These are phyloP conservation scores for Lasiodiplodia gonubiensis DNA, from an alignment of 2,329 filamentous ascomycete species.

Conservation along the genomic window DNA sequence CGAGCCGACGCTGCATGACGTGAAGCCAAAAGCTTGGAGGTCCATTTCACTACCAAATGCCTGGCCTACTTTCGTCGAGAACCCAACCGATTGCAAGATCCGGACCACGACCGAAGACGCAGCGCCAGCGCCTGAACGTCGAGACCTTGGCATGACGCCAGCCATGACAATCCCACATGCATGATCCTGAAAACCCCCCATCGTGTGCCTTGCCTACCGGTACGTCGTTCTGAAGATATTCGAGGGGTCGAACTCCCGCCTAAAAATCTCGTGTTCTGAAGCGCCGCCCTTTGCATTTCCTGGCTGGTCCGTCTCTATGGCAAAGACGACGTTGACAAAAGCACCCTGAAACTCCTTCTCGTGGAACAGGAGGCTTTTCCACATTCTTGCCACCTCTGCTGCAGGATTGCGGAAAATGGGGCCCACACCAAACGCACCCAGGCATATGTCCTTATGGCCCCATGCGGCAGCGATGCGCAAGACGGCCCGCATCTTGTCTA, in stretches of 20 bases:
- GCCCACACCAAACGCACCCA: slow-evolving; percentile 53
- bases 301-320: slow-evolving; percentile 47
- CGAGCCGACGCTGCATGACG: slow-evolving; percentile 19
- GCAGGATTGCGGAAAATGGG: slow-evolving; percentile 54
- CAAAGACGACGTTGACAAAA: slow-evolving; percentile 54
- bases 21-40: slow-evolving; percentile 24
- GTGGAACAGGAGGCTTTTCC: slow-evolving; percentile 50
- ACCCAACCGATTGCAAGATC: slow-evolving; percentile 11
- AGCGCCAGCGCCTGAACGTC: slow-evolving; percentile 22
- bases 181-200: not conserved
- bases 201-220: slow-evolving; percentile 30
- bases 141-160: slow-evolving; percentile 19
- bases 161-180: not conserved
- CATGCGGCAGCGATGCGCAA: slow-evolving; percentile 67
- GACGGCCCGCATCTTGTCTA: slow-evolving; percentile 73
- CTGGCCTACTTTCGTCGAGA: not conserved
- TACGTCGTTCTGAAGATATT: slow-evolving; percentile 46
- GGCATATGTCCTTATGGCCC: slow-evolving; percentile 47
- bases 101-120: slow-evolving; percentile 17
- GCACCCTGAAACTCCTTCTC: slow-evolving; percentile 52
- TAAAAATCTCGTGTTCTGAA: slow-evolving; percentile 50
- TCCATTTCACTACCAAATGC: slow-evolving; percentile 12
- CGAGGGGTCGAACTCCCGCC: slow-evolving; percentile 45
- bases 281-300: slow-evolving; percentile 40
- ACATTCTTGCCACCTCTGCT: slow-evolving; percentile 51